Evolutionary conservation across 2,329 filamentous ascomycete species (phyloP).

Genomic region (Scopulariopsis brevicaulis): DNA sequence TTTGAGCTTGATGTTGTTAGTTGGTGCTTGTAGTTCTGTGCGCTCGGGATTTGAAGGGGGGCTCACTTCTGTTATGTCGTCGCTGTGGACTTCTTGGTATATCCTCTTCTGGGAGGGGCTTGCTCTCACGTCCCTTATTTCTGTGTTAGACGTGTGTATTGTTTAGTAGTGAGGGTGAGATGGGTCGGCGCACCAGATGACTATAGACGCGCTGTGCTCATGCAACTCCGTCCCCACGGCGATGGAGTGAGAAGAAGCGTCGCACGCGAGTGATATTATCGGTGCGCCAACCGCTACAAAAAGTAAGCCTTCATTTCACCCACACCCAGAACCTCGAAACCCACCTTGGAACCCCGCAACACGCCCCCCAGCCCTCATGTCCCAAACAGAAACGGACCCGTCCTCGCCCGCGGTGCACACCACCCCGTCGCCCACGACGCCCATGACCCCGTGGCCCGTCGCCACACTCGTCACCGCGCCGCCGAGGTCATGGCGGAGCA

Average conservation of each 20-base stretch:
- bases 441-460: slow-evolving; percentile 34
- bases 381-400: slow-evolving; percentile 55
- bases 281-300: slow-evolving; percentile 30
- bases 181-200: slow-evolving; percentile 38
- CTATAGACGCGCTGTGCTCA: slow-evolving; percentile 48
- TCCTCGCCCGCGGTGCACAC: slow-evolving; percentile 63
- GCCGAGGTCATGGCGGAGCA: slow-evolving; percentile 50
- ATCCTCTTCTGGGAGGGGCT: slow-evolving; percentile 32
- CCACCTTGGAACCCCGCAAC: slow-evolving; percentile 34
- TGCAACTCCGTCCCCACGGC: slow-evolving; percentile 65
- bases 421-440: slow-evolving; percentile 31
- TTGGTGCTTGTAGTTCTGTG: background rate
- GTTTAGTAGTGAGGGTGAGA: slow-evolving; percentile 7
- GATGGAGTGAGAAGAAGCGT: slow-evolving; percentile 42
- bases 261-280: slow-evolving; percentile 56
- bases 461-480: slow-evolving; percentile 34
- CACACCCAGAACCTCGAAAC: slow-evolving; percentile 11
- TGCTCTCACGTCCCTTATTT: slow-evolving; percentile 44
- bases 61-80: slow-evolving; percentile 47
- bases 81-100: slow-evolving; percentile 56
- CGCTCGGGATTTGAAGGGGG: background rate
- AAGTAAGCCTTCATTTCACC: background rate
- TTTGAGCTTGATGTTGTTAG: slow-evolving; percentile 12
- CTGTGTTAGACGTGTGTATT: background rate
- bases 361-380: slow-evolving; percentile 36